Conservation (phyloP, 495 filamentous ascomycete genomes). For the Xylaria flabelliformis region DNA sequence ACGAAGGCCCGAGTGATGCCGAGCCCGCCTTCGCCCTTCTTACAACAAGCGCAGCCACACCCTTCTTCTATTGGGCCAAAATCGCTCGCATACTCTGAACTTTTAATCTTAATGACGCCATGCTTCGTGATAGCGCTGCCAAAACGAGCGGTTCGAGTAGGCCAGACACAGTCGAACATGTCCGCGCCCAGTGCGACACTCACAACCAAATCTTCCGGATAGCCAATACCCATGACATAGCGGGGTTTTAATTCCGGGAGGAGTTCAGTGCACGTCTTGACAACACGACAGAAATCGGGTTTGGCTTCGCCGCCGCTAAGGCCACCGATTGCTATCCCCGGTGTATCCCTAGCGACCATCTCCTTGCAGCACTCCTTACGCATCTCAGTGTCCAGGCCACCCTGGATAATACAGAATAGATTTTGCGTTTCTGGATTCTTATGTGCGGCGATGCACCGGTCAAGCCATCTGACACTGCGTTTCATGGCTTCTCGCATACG, state of each 20-base stretch:
- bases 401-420: constrained; percentile 99
- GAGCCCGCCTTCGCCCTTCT: constrained; percentile 70
- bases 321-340: constrained; percentile 95
- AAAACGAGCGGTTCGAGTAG: constrained; percentile 93
- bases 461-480: constrained; percentile 96
- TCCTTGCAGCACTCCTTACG: constrained; percentile 81
- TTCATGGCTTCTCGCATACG: constrained; percentile 96
- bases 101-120: constrained; percentile 83
- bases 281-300: constrained; percentile 65
- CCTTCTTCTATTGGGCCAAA: constrained; percentile 82
- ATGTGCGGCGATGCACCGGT: constrained; percentile 93
- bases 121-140: constrained; percentile 87
- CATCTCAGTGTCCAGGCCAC: constrained; percentile 90
- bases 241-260: constrained; percentile 90
- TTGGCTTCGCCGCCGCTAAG: constrained; percentile 81
- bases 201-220: constrained; percentile 93
- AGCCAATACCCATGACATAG: constrained; percentile 98
- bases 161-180: constrained; percentile 99
- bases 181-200: constrained; percentile 92
- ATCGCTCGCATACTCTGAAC: constrained; percentile 76
- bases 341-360: constrained; percentile 92
- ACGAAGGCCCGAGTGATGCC: constrained; percentile 90
- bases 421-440: constrained; percentile 82
- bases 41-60: constrained; percentile 82
- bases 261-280: constrained; percentile 82